Percentiles rank a stretch among this genome's conserved stretches.
These are phyloP conservation scores for Sanghuangporus weigelae DNA, from an alignment of 1,284 basidiomycete species.

Conservation along the genomic window DNA sequence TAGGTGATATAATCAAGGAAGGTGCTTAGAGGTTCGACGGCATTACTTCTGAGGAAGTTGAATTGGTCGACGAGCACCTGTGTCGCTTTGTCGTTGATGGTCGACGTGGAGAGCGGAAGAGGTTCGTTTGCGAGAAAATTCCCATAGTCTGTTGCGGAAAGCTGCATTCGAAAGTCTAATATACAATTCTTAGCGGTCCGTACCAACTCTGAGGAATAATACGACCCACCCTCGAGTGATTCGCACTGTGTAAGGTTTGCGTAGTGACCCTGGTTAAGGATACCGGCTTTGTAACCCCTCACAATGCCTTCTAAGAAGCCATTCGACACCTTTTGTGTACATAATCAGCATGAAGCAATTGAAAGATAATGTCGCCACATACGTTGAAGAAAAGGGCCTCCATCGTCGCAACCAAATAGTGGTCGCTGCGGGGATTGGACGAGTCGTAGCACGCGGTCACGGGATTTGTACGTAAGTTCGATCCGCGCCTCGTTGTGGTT, in stretches of 20 bases:
- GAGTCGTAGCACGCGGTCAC: background rate
- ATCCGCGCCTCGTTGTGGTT: background rate
- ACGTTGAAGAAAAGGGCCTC: constrained; percentile 88
- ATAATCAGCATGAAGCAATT: constrained; percentile 24
- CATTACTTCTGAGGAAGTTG: constrained; percentile 89
- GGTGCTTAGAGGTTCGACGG: constrained; percentile 85
- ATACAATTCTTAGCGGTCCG: background rate
- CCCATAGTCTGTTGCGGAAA: constrained; percentile 96
- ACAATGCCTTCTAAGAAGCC: constrained; percentile 93
- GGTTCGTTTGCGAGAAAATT: constrained; percentile 98
- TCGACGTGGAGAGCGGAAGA: constrained; percentile 90
- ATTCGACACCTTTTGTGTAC: constrained; percentile 52
- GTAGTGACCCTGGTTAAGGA: constrained; percentile 88
- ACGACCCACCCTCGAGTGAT: constrained; percentile 80
- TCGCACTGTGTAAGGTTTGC: constrained; percentile 97
- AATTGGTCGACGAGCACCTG: constrained; percentile 96
- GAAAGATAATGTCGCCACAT: constrained; percentile 30
- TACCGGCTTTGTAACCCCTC: constrained; percentile 90
- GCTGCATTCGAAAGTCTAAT: constrained; percentile 86
- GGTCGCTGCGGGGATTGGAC: background rate
- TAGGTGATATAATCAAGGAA: constrained; percentile 99
- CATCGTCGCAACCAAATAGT: constrained; percentile 39
- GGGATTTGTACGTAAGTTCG: background rate
- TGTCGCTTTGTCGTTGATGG: constrained; percentile 94
- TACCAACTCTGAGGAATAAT: background rate